Conservation (phyloP, 2,329 filamentous ascomycete genomes). For the Aspergillus eucalypticola region DNA sequence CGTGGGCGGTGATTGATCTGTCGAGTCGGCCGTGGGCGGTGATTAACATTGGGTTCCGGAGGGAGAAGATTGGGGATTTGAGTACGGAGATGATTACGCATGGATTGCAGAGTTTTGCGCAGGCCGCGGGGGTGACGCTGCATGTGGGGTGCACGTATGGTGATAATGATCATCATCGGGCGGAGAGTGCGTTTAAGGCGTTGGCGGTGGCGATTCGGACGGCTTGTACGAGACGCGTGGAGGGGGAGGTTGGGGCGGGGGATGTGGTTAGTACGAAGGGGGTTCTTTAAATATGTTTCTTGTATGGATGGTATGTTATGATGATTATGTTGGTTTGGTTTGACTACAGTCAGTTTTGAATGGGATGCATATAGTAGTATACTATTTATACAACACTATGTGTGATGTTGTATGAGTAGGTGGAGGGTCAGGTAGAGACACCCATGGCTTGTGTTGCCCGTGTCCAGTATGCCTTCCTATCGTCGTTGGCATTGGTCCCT, state of each 20-base stretch:
- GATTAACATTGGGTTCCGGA: conserved; percentile 77
- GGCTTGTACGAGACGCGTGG: conserved; percentile 71
- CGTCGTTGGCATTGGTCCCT: conserved; percentile 49
- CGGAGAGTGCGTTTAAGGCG: conserved; percentile 97
- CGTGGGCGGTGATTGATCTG: conserved; percentile 89
- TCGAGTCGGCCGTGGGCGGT: conserved; percentile 88
- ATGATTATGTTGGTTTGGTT: too few relatives aligned
- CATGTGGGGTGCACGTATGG: conserved; percentile 92
- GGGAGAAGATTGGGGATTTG: conserved; percentile 91
- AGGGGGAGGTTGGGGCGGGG: conserved; percentile 79
- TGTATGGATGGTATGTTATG: not conserved
- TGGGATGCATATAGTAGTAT: not conserved
- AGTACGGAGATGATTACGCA: conserved; percentile 97
- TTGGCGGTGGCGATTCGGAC: conserved; percentile 79
- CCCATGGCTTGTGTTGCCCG: conserved; percentile 48
- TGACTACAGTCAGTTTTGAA: too few relatives aligned
- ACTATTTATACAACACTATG: not conserved
- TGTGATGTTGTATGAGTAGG: conserved; percentile 5
- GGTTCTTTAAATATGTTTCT: conserved; percentile 58
- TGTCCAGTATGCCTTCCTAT: conserved; percentile 53
- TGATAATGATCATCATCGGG: conserved; percentile 91
- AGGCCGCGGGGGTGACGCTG: conserved; percentile 85
- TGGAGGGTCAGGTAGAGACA: conserved; percentile 9
- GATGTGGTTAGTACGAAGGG: conserved; percentile 97
- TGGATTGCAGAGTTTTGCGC: conserved; percentile 90